Evolutionary conservation across 2,329 filamentous ascomycete species (phyloP), one percentile per base, ranked within the genome.

Genomic region (Whalleya microplaca): DNA sequence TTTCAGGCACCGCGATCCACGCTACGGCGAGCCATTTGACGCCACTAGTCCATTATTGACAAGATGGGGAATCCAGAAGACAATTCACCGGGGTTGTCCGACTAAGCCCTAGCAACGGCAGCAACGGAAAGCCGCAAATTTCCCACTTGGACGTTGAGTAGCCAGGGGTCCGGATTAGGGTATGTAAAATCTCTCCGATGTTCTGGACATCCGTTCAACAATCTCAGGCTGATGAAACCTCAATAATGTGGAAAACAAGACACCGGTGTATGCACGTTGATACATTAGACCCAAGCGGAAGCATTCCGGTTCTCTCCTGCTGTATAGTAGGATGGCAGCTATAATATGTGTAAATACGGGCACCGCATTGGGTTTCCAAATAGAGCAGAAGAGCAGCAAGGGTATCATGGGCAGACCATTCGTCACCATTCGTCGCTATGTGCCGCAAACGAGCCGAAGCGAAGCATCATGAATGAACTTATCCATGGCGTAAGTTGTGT

Each of bases 11-110:
- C 50, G 54, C 56, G 60, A 56, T 58, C 57, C 52, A 18, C 57
- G 49, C 60, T 62, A 62, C 53, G 41, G 60, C 54, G 60, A 53
- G 57, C 60, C 60, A 62, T 60, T 57, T 55, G 54, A 58, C 57
- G 60, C 60, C 52, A 62, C 57, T 44, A 49, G 32, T 37, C 32
- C 4, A 16, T 37, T 37, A 3, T 16, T 37, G 32, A 37, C 32
- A 37, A 37, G 14, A 37, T 14, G 14, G 32, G 32, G 14, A 37
- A 12, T 37, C 32, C 32, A 16, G 32, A 37, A 12, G 32, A 37
- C 10, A 12, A 8, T 37, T 37, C 32, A 37, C 32, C 32, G 32
- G 32, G 32, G 32, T 37, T 37, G 32, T 37, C 10, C 32, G 32
- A 37, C 32, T 37, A 37, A 37, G 32, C 32, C 32, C 32, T 37